These are phyloP conservation scores for Thielaviopsis punctulata DNA, from an alignment of 2,329 filamentous ascomycete genomes.

Conservation along the genomic window DNA sequence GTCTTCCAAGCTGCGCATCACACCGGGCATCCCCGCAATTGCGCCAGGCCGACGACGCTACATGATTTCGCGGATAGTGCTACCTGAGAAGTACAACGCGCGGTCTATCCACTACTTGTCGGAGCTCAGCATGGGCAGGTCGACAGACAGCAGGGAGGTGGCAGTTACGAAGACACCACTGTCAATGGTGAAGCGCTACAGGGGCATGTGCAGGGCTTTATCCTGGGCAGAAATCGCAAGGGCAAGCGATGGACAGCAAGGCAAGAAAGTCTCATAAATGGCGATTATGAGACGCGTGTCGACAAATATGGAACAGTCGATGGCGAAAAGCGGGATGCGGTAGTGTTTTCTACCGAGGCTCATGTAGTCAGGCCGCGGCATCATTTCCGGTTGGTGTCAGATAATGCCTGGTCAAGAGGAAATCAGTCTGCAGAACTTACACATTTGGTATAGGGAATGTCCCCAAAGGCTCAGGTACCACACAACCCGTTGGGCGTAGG, in stretches of 20 bases:
- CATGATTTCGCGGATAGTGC: slow-evolving; percentile 16
- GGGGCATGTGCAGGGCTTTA: slow-evolving; percentile 22
- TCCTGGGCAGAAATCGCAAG: slow-evolving; percentile 21
- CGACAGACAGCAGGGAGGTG: slow-evolving; percentile 37
- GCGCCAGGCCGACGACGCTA: slow-evolving; percentile 31
- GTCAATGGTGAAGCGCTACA: slow-evolving; percentile 39
- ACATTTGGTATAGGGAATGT: slow-evolving; percentile 50
- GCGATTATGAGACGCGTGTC: slow-evolving; percentile 52
- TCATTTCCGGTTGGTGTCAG: slow-evolving; percentile 36
- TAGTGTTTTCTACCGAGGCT: slow-evolving; percentile 47
- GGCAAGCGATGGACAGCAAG: slow-evolving; percentile 23
- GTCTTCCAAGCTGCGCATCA: slow-evolving; percentile 42
- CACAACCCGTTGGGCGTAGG: slow-evolving; percentile 42
- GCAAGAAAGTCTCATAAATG: slow-evolving; percentile 43
- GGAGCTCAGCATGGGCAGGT: slow-evolving; percentile 36
- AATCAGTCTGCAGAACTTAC: slow-evolving; percentile 25
- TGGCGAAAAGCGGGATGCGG: slow-evolving; percentile 49
- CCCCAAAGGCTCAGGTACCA: slow-evolving; percentile 53
- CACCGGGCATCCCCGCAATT: slow-evolving; percentile 33
- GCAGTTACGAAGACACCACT: slow-evolving; percentile 37
- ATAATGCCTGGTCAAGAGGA: background rate
- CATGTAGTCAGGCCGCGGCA: slow-evolving; percentile 49
- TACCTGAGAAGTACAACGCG: slow-evolving; percentile 20
- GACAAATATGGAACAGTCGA: slow-evolving; percentile 50
- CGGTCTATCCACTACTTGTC: slow-evolving; percentile 42